Evolutionary conservation across 352 stramenopile genomes (phyloP), one percentile per base, ranked within the genome.

Genomic region (Globisporangium lucens): DNA sequence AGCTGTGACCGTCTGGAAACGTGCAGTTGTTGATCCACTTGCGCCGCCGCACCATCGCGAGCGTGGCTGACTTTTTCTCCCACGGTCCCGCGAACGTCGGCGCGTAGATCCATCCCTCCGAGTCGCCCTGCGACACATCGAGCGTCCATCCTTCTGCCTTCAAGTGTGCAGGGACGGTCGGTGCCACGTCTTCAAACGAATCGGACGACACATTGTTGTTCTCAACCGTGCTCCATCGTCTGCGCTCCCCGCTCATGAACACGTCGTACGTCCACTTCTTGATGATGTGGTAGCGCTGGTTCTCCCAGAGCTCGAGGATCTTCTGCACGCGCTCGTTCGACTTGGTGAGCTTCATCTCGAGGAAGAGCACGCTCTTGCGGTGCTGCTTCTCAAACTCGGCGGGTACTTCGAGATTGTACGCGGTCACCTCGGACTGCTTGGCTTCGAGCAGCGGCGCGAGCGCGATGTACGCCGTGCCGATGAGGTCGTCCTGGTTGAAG

Each of bases 261-360:
- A 74, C 80, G 52, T 91, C 80, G 30, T 76, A 85, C 22, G 77
- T 91, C 84, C 85, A 95, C 56, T 89, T 90, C 64, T 86, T 85
- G 63, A 90, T 73, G 38, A 92, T 75, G 62, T 89, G 76, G 70
- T 83, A 93, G n/a, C 85, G 83, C 68, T 95, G 83, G 74, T 93
- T 91, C 75, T 95, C 85, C 85, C 86, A 95, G 27, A 93, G 76
- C 72, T 93, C 85, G n/a, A 95, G 75, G 35, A 87, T 75, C 62
- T 84, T 76, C 62, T 91, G 80, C 30, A 87, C 79, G 30, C 71
- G 70, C 36, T 87, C 80, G 56, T 85, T 86, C 4, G 73, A 74
- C 20, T 53, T 52, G 24, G 69, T 80, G 43, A 85, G 61, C 57
- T 79, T 81, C 55, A 91, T 75, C 72, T 90, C 83, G 22, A 91